A percentile compares a stretch with the other conserved stretches of the same genome.
Conservation (phyloP, 352 stramenopile genomes). For the Phytophthora hybrid region DNA sequence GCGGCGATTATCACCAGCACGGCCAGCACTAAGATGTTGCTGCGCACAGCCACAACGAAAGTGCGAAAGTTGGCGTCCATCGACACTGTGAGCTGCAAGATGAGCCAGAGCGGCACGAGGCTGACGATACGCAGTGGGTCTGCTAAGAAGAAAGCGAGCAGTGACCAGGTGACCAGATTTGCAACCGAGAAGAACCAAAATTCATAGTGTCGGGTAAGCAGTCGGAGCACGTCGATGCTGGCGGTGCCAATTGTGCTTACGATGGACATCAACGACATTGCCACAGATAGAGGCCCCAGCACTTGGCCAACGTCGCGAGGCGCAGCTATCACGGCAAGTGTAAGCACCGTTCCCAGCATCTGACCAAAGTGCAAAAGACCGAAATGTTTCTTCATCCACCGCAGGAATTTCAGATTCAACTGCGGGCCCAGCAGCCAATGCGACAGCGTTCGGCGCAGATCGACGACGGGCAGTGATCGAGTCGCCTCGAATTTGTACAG, state of each 20-base stretch:
- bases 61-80: constrained; percentile 55
- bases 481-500: constrained; percentile 32
- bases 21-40: constrained; percentile 22
- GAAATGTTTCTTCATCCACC: constrained; percentile 35
- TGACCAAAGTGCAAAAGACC: constrained; percentile 17
- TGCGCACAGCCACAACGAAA: constrained; percentile 34
- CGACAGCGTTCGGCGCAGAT: constrained; percentile 31
- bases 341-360: constrained; percentile 9
- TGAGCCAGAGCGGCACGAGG: constrained; percentile 34
- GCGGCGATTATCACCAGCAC: constrained; percentile 29
- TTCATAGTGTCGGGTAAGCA: constrained; percentile 42
- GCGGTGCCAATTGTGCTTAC: constrained; percentile 37
- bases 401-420: constrained; percentile 18
- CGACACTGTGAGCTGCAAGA: constrained; percentile 31
- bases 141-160: constrained; percentile 39
- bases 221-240: constrained; percentile 40
- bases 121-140: constrained; percentile 39
- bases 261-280: constrained; percentile 22
- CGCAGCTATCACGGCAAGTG: constrained; percentile 12
- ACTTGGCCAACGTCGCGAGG: constrained; percentile 22
- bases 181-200: constrained; percentile 56
- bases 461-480: constrained; percentile 20
- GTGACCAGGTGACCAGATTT: constrained; percentile 37
- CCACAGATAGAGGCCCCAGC: constrained; percentile 11
- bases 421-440: constrained; percentile 5